A percentile compares a stretch with the other conserved stretches of the same genome.
Evolutionary conservation across 192 early-diverging fungal species (phyloP).

Genomic region (Umbelopsis ramanniana): DNA sequence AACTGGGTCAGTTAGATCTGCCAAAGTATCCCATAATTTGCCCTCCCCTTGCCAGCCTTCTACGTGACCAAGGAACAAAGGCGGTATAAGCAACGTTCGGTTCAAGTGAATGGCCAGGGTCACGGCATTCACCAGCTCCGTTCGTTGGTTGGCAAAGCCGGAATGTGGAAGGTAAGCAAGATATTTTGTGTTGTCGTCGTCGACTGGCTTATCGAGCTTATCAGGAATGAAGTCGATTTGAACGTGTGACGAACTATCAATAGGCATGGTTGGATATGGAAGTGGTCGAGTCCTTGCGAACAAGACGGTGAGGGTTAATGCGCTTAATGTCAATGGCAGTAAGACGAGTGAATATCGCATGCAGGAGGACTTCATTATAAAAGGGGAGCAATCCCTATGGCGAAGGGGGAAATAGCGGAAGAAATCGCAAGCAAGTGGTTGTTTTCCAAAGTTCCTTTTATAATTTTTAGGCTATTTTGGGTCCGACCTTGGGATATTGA

Average conservation of each 20-base stretch:
- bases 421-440: too few species aligned
- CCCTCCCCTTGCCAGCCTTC: conserved; percentile 23
- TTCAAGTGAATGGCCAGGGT: conserved; percentile 43
- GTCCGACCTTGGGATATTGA: too few species aligned
- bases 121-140: conserved; percentile 45
- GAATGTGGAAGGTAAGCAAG: conserved; percentile 50
- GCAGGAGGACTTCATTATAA: not conserved
- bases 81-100: conserved; percentile 50
- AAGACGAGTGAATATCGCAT: conserved; percentile 2
- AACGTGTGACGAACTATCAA: not conserved
- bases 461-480: too few species aligned
- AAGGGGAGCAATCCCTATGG: too few species aligned
- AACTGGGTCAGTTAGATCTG: not conserved
- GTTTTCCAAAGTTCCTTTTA: too few species aligned
- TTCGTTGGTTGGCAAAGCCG: conserved; percentile 57
- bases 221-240: conserved; percentile 1
- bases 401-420: too few species aligned
- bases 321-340: not conserved
- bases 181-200: conserved; percentile 31
- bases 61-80: conserved; percentile 37
- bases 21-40: conserved; percentile 3
- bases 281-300: not conserved
- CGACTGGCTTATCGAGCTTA: not conserved
- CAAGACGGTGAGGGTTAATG: not conserved
- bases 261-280: not conserved